phyloP scores from a whole-genome alignment of 202 grass and related monocot genomes.

The Musa balbisiana region DNA sequence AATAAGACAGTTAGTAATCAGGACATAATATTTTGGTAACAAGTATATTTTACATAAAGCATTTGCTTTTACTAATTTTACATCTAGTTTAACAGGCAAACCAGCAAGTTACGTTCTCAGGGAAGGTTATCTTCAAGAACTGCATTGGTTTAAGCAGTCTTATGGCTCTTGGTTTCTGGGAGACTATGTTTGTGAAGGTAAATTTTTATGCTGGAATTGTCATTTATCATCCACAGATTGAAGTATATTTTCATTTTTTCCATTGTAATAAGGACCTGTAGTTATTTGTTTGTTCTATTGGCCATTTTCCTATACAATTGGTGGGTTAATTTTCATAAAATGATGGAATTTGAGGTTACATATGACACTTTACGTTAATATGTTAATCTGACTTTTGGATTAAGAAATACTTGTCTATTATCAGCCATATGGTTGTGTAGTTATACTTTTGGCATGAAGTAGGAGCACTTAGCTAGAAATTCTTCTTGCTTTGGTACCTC shows the following conservation, averaged over 20 bases:
- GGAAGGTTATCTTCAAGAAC: slow-evolving; percentile 51
- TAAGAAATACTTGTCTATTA: too few species aligned
- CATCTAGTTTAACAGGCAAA: slow-evolving; percentile 47
- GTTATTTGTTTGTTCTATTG: background rate
- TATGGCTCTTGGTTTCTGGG: slow-evolving; percentile 91
- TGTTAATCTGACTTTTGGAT: too few species aligned
- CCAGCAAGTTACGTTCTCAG: slow-evolving; percentile 54
- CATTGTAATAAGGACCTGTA: background rate
- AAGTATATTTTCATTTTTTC: background rate
- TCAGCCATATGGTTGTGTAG: too few species aligned
- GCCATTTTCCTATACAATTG: too few species aligned
- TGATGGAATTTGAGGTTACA: too few species aligned
- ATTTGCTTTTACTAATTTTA: slow-evolving; percentile 8
- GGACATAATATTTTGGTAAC: background rate
- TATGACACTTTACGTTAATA: too few species aligned
- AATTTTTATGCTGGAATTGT: background rate
- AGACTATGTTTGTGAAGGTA: slow-evolving; percentile 92
- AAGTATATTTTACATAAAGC: background rate
- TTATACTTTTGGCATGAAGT: too few species aligned
- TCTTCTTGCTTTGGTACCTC: background rate
- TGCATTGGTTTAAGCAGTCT: slow-evolving; percentile 89
- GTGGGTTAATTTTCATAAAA: too few species aligned
- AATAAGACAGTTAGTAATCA: background rate
- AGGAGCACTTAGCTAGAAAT: too few species aligned
- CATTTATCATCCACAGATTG: background rate